phyloP scores from a whole-genome alignment of 2,329 filamentous ascomycete genomes.

The Saccharata proteae region DNA sequence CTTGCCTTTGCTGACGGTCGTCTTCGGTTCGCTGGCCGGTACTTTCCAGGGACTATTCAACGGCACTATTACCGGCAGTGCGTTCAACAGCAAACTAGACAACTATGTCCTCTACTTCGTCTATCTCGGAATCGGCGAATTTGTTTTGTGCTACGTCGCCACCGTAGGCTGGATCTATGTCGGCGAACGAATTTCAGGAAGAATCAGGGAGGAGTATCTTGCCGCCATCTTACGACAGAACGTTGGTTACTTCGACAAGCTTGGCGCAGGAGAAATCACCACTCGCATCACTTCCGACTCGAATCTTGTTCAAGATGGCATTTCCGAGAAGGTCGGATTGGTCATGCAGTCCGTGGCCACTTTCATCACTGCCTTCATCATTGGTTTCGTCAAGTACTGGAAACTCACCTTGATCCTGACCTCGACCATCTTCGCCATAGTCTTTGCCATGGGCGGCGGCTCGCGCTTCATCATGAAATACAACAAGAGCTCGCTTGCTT shows the following conservation, averaged over 20 bases:
- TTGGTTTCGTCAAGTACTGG: constrained; percentile 86
- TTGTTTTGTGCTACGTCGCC: constrained; percentile 35
- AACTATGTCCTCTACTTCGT: constrained; percentile 14
- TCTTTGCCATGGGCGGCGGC: constrained; percentile 60
- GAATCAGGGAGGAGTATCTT: constrained; percentile 46
- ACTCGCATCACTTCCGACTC: constrained; percentile 91
- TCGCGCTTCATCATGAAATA: constrained; percentile 64
- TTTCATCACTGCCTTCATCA: constrained; percentile 81
- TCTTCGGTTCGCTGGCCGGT: constrained; percentile 11
- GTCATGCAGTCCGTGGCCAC: constrained; percentile 21
- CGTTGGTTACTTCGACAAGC: constrained; percentile 51
- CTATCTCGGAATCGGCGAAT: constrained; percentile 15
- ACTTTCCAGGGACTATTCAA: constrained; percentile 11
- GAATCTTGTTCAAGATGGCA: constrained; percentile 84
- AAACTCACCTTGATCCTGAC: constrained; percentile 79
- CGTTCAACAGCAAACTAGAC: constrained; percentile 10
- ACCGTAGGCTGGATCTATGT: constrained; percentile 79
- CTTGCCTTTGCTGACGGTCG: constrained; percentile 60
- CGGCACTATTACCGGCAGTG: constrained; percentile 11
- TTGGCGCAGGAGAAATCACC: constrained; percentile 86
- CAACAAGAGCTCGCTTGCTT: constrained; percentile 63
- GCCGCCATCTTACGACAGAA: constrained; percentile 35
- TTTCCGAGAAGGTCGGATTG: constrained; percentile 34
- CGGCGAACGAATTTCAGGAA: constrained; percentile 31
- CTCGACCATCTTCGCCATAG: constrained; percentile 68